Percentiles rank a stretch among this genome's conserved stretches.
Evolutionary conservation across 768 basidiomycete species (phyloP).

Genomic region (Xanthoconium purpureum): DNA sequence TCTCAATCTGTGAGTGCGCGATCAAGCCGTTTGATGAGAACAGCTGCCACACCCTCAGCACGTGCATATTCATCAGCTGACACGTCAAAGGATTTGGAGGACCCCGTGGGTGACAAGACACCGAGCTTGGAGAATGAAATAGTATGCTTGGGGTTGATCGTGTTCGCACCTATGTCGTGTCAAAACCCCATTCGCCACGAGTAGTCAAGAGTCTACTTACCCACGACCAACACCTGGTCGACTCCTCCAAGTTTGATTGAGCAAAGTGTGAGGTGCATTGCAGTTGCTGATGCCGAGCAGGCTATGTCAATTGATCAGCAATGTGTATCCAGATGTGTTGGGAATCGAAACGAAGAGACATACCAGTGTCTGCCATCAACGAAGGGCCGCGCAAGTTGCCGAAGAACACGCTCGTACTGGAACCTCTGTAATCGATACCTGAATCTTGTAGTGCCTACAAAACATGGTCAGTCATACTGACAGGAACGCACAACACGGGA

Average conservation of each 20-base stretch:
- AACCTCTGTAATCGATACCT: conserved; percentile 43
- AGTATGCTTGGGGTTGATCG: conserved; percentile 27
- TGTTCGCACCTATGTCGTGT: conserved; percentile 24
- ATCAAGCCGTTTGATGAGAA: conserved; percentile 36
- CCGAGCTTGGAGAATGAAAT: conserved; percentile 29
- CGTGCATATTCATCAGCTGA: conserved; percentile 33
- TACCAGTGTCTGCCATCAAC: conserved; percentile 40
- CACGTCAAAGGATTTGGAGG: conserved; percentile 32
- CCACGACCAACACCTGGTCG: conserved; percentile 43
- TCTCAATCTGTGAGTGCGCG: conserved; percentile 31
- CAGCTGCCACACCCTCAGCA: conserved; percentile 29
- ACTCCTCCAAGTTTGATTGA: conserved; percentile 44
- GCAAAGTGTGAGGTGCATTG: conserved; percentile 47
- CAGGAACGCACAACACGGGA: background rate
- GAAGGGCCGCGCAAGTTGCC: conserved; percentile 46
- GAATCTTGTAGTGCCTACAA: conserved; percentile 41
- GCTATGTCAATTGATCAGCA: conserved; percentile 6
- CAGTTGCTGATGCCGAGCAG: conserved; percentile 47
- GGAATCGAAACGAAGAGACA: background rate
- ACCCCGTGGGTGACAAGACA: conserved; percentile 35
- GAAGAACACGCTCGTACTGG: conserved; percentile 42
- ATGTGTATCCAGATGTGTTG: background rate
- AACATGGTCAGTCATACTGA: background rate
- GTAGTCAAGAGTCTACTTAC: conserved; percentile 3
- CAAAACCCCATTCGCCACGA: background rate